A percentile compares a stretch with the other conserved stretches of the same genome.
phyloP scores from a whole-genome alignment of 192 early-diverging fungal species.

The Coemansia sp. region DNA sequence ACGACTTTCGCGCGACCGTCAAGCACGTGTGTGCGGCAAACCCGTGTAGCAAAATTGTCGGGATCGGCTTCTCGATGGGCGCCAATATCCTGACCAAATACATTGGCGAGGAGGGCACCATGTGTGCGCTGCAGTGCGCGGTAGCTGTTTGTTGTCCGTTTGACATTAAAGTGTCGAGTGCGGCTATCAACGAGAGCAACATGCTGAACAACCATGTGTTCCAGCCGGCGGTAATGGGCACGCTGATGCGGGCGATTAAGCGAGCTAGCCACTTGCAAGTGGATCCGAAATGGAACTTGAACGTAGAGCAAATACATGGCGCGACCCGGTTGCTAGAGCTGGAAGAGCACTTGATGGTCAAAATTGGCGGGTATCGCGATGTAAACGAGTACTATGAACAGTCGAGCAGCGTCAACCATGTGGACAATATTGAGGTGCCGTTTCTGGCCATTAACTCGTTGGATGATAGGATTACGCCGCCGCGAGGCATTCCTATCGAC shows the following conservation, averaged over 20 bases:
- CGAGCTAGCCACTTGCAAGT: slow-evolving; percentile 40
- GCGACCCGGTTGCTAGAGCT: slow-evolving; percentile 74
- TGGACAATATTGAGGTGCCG: slow-evolving; percentile 68
- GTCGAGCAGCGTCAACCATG: slow-evolving; percentile 57
- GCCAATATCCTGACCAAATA: slow-evolving; percentile 90
- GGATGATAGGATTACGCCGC: slow-evolving; percentile 80
- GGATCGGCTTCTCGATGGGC: slow-evolving; percentile 88
- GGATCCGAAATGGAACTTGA: slow-evolving; percentile 40
- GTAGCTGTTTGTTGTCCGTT: slow-evolving; percentile 85
- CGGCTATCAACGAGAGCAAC: slow-evolving; percentile 55
- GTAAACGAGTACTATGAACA: slow-evolving; percentile 75
- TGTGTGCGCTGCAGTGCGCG: slow-evolving; percentile 67
- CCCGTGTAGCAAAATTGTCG: slow-evolving; percentile 65
- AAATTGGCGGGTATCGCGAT: slow-evolving; percentile 68
- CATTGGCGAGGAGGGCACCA: slow-evolving; percentile 73
- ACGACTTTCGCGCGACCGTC: slow-evolving; percentile 58
- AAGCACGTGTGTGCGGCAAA: slow-evolving; percentile 31
- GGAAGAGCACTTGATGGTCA: slow-evolving; percentile 71
- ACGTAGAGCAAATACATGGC: slow-evolving; percentile 51
- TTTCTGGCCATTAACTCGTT: slow-evolving; percentile 77
- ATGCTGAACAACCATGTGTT: slow-evolving; percentile 59
- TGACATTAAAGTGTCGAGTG: slow-evolving; percentile 62
- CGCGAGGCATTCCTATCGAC: slow-evolving; percentile 65
- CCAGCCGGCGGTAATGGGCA: slow-evolving; percentile 56
- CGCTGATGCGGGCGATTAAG: slow-evolving; percentile 53